Percentiles rank a stretch among this genome's conserved stretches.
These are phyloP conservation scores for Amauroascus verrucosus DNA, from an alignment of 2,329 filamentous ascomycete genomes.

Conservation along the genomic window DNA sequence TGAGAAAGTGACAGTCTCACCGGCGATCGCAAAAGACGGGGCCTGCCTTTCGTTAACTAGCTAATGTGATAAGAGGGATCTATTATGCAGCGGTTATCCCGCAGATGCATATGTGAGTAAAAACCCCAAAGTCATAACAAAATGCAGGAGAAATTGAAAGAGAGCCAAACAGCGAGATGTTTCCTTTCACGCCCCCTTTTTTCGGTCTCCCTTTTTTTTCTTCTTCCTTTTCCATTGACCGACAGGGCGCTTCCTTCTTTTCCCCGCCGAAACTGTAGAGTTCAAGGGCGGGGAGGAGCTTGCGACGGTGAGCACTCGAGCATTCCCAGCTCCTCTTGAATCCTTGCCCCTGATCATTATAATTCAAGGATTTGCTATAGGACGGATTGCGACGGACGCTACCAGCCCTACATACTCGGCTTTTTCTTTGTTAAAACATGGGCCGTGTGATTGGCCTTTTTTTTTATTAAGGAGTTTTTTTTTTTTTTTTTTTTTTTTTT, in stretches of 20 bases:
- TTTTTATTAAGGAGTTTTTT: not conserved
- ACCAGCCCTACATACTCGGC: slow-evolving; percentile 1
- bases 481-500: not conserved
- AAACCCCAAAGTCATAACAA: not conserved
- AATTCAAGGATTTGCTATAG: not conserved
- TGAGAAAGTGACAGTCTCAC: not conserved
- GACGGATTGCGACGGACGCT: slow-evolving; percentile 4
- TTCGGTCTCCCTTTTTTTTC: too few species aligned
- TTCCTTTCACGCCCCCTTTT: not conserved
- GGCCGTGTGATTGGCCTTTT: not conserved
- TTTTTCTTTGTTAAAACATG: not conserved
- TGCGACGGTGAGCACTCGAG: not conserved
- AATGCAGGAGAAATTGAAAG: not conserved
- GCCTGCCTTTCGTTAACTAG: too few species aligned
- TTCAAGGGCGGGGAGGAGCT: too few species aligned
- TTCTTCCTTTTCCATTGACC: too few species aligned
- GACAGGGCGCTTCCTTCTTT: too few species aligned
- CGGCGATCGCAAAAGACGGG: not conserved
- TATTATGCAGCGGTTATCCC: slow-evolving; percentile 8
- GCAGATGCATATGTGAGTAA: not conserved
- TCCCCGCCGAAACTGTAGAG: not conserved
- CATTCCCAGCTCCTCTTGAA: not conserved
- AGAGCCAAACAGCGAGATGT: too few species aligned
- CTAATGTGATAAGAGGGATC: not conserved
- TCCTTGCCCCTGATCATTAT: not conserved